Evolutionary conservation across 1,284 basidiomycete genomes (phyloP), one percentile per base, ranked within the genome.

Genomic region (Melampsora americana): DNA sequence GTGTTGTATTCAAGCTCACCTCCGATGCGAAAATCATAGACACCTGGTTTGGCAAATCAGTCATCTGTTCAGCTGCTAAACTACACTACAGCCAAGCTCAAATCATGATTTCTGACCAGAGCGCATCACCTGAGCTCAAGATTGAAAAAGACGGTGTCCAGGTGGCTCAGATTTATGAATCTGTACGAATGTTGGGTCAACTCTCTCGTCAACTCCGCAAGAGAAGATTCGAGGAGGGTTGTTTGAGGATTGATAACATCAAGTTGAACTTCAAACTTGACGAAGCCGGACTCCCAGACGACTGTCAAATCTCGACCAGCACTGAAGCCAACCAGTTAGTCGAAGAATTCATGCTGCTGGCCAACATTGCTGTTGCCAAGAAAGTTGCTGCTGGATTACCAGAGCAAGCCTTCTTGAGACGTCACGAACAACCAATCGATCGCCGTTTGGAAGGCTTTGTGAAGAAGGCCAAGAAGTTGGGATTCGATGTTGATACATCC

Each of bases 271-370:
- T 99, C 85, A 85, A 86, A 44, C 85, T 99, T 75, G 92, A 96
- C 82, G 90, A 90, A 28, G 85, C 87, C 71, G 92, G 93, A n/a
- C 81, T 89, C 69, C 95, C 96, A 0, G 83, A 86, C 23, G 95
- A 98, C 81, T 94, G 92, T 78, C 85, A 84, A 28, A 87, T 89
- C 66, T 86, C 89, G 78, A 85, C 88, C 42, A 85, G 86, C 69
- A 88, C 83, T 42, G 90, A 94, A 75, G 90, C 95, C 9, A 90
- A 95, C 79, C 86, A 87, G 61, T 84, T 98, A 39, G 88, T 99
- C 60, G 92, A 98, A 84, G 96, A 98, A 90, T 95, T 95, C 84
- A 98, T 98, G 93, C 84, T 99, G 7, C 86, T 94, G 77, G 89
- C 92, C 78, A 99, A 99, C 82, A 89, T 90, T 53, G 86, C 93